These are phyloP conservation scores for Oryza glaberrima DNA, from an alignment of 176 grass and related monocot genomes.

Conservation along the genomic window DNA sequence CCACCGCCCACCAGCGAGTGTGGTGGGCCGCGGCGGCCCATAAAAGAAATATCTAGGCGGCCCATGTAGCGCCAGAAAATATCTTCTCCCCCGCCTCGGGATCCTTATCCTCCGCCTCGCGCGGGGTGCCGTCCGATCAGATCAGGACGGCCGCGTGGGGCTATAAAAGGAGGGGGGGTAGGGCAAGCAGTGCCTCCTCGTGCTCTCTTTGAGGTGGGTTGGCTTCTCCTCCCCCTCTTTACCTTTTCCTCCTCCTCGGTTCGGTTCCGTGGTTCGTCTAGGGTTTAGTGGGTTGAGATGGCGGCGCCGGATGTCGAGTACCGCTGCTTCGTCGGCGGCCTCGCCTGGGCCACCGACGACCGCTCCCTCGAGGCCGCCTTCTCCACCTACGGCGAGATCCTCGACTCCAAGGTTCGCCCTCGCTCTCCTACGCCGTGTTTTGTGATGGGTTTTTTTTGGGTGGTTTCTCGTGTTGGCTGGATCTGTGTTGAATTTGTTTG, in stretches of 20 bases:
- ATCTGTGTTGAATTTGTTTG: background rate
- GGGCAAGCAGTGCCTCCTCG: background rate
- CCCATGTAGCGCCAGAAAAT: background rate
- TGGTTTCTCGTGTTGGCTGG: background rate
- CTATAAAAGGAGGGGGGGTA: constrained; percentile 58
- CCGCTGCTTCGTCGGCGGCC: constrained; percentile 94
- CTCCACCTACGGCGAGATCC: constrained; percentile 64
- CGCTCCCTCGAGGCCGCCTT: constrained; percentile 80
- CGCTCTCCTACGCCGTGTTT: too few relatives aligned
- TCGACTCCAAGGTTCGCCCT: constrained; percentile 74
- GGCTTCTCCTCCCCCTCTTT: constrained; percentile 78
- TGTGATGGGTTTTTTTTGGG: too few relatives aligned
- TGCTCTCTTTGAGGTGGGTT: constrained; percentile 85
- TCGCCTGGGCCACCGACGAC: constrained; percentile 90
- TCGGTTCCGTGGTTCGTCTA: constrained; percentile 49
- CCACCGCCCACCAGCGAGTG: too few relatives aligned
- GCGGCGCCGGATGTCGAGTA: constrained; percentile 81
- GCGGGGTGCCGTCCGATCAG: constrained; percentile 29
- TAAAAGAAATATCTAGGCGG: background rate
- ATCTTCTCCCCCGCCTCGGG: background rate
- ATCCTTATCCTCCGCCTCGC: constrained; percentile 37
- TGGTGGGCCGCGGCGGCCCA: constrained; percentile 10
- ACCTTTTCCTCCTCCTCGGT: background rate
- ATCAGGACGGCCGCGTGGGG: constrained; percentile 28
- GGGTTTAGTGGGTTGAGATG: constrained; percentile 53